Evolutionary conservation across 2,329 filamentous ascomycete genomes (phyloP).

Genomic region (Nemania sp.): DNA sequence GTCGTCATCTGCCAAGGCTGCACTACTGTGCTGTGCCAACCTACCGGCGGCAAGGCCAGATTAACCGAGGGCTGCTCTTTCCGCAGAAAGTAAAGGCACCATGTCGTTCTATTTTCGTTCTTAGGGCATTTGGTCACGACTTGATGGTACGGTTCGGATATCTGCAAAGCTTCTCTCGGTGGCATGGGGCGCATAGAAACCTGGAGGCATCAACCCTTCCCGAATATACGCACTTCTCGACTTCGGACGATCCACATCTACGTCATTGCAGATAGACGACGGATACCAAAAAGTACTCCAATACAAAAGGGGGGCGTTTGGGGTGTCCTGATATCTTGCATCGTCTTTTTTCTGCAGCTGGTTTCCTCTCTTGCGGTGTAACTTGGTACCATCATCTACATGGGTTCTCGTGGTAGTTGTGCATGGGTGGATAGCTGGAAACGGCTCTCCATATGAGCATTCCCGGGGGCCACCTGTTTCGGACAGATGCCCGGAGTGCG

Average conservation of each 20-base stretch:
- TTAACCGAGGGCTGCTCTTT: constrained; percentile 99
- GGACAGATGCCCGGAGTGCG: constrained; percentile 45
- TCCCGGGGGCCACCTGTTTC: constrained; percentile 38
- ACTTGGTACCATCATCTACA: constrained; percentile 43
- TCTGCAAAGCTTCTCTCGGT: constrained; percentile 56
- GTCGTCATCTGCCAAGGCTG: constrained; percentile 99
- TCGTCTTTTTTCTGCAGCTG: constrained; percentile 51
- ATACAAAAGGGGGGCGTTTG: constrained; percentile 70
- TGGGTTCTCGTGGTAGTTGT: constrained; percentile 43
- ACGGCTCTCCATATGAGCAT: constrained; percentile 61
- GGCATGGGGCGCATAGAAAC: constrained; percentile 53
- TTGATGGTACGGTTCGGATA: constrained; percentile 61
- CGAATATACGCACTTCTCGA: constrained; percentile 39
- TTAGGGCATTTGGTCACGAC: constrained; percentile 48
- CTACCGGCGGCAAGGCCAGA: constrained; percentile 98
- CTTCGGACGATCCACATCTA: constrained; percentile 41
- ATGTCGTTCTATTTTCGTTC: constrained; percentile 51
- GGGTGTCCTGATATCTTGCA: constrained; percentile 84
- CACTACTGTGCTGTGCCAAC: constrained; percentile 99
- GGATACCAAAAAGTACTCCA: constrained; percentile 61
- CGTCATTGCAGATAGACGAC: constrained; percentile 72
- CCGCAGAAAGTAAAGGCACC: constrained; percentile 92
- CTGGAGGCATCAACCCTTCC: constrained; percentile 40
- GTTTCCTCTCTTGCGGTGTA: constrained; percentile 49
- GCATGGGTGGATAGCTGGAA: constrained; percentile 63